phyloP scores from a whole-genome alignment of 73 alveolate species.

The Symbiodinium pilosum region DNA sequence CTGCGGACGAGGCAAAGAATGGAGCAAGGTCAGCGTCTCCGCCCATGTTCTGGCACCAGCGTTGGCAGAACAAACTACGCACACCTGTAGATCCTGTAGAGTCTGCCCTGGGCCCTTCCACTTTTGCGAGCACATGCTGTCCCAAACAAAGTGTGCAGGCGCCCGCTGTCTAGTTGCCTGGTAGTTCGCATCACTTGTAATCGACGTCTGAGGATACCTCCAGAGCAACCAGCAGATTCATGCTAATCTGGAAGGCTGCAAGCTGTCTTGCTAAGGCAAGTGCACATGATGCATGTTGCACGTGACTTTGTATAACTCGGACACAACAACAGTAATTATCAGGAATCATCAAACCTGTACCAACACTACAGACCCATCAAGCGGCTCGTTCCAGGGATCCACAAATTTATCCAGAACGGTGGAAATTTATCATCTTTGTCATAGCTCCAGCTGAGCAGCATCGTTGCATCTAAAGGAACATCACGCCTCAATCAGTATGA shows the following conservation, averaged over 20 bases:
- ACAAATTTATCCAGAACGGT: too few species aligned
- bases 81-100: neutral
- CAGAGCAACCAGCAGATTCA: neutral
- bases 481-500: neutral
- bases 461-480: constrained; percentile 24
- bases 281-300: too few species aligned
- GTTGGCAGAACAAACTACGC: neutral
- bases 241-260: too few species aligned
- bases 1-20: constrained; percentile 7
- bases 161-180: neutral
- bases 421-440: too few species aligned
- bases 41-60: neutral
- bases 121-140: neutral
- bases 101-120: neutral
- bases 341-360: too few species aligned
- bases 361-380: too few species aligned
- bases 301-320: too few species aligned
- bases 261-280: too few species aligned
- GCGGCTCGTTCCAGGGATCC: too few species aligned
- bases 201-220: neutral
- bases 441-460: neutral
- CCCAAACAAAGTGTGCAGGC: neutral
- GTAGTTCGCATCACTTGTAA: neutral
- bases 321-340: too few species aligned
- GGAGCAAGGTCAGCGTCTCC: neutral